Conservation (phyloP, 306 rosid species). For the Dalbergia oliveri region DNA sequence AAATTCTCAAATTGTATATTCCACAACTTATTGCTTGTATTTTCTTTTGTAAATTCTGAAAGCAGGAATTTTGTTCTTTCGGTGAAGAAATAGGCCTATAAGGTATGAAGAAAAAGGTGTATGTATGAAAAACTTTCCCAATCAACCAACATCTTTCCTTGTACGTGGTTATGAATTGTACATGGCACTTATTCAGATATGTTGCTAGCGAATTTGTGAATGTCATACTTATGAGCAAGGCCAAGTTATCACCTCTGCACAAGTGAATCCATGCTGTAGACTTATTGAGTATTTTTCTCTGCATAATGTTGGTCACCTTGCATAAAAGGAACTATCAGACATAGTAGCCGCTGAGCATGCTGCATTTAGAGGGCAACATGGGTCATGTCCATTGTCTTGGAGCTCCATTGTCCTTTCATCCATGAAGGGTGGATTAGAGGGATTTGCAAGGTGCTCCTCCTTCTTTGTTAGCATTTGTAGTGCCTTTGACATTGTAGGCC, state of each 20-base stretch:
- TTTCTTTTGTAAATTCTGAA: conserved; percentile 50
- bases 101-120: no score
- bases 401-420: conserved; percentile 80
- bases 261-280: not conserved
- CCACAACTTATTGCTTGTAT: conserved; percentile 18
- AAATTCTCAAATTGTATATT: conserved; percentile 37
- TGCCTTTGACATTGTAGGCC: conserved; percentile 78
- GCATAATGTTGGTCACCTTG: conserved; percentile 55
- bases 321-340: conserved; percentile 68
- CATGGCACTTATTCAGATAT: no score
- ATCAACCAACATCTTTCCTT: no score
- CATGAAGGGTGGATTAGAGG: conserved; percentile 76
- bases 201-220: no score
- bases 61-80: not conserved
- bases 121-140: no score
- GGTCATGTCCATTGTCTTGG: conserved; percentile 53
- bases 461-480: conserved; percentile 67
- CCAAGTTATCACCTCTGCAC: no score
- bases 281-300: not conserved
- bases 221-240: no score
- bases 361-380: conserved; percentile 48
- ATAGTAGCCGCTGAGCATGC: conserved; percentile 66
- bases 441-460: conserved; percentile 71
- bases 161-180: no score
- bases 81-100: no score